phyloP scores from a whole-genome alignment of 257 asterid species.

The Mentha longifolia region DNA sequence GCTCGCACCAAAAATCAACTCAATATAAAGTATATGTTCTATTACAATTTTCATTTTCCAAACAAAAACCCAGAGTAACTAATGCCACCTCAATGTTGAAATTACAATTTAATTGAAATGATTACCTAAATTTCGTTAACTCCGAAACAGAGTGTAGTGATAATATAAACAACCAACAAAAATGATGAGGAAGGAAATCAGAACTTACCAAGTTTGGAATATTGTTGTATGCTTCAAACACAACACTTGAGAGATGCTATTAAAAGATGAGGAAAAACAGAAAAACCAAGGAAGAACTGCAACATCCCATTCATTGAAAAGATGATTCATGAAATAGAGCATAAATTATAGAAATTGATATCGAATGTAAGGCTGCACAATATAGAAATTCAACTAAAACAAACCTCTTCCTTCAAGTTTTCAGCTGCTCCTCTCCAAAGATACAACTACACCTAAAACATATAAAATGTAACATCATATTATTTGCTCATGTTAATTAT shows the following conservation, averaged over 20 bases:
- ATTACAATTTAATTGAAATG: slow-evolving; percentile 9
- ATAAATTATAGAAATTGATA: slow-evolving; percentile 11
- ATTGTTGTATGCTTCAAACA: slow-evolving; percentile 83
- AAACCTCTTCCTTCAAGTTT: slow-evolving; percentile 74
- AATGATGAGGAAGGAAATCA: slow-evolving; percentile 25
- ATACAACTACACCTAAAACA: no score
- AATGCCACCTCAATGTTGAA: not conserved
- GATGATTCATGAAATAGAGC: slow-evolving; percentile 17
- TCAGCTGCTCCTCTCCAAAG: slow-evolving; percentile 49
- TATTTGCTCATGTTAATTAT: no score
- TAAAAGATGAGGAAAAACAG: slow-evolving; percentile 22
- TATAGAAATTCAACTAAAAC: slow-evolving; percentile 30
- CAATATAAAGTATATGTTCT: no score
- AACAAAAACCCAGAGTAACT: no score
- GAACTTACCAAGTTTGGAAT: slow-evolving; percentile 79
- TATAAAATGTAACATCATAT: no score
- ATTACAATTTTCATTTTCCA: no score
- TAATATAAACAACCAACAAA: slow-evolving; percentile 1
- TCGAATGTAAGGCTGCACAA: slow-evolving; percentile 13
- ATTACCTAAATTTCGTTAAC: not conserved
- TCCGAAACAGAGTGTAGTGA: slow-evolving; percentile 24
- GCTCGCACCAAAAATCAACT: no score
- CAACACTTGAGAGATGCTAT: slow-evolving; percentile 71
- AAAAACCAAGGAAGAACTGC: slow-evolving; percentile 23
- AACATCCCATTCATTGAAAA: slow-evolving; percentile 26